These are phyloP conservation scores for Trichosanthes truncata DNA, from an alignment of 306 rosid species.

Conservation along the genomic window DNA sequence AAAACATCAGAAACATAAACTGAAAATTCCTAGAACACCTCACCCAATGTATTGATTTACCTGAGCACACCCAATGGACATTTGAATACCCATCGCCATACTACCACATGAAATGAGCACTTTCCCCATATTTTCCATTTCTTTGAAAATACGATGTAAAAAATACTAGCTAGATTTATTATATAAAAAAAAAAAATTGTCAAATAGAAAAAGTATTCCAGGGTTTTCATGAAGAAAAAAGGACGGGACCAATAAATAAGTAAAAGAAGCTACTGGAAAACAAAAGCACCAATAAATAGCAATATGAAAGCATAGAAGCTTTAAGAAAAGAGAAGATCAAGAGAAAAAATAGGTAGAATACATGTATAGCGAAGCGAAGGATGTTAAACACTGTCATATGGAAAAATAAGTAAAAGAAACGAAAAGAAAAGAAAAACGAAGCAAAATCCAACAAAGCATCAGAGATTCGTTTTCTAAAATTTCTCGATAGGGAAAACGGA, in stretches of 20 bases:
- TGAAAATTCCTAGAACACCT: neutral
- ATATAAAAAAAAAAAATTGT: neutral
- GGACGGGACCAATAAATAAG: too few relatives aligned
- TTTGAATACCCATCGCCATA: neutral
- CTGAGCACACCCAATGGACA: neutral
- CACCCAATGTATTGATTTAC: neutral
- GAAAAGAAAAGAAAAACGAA: neutral
- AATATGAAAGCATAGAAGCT: neutral
- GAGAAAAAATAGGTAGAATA: neutral
- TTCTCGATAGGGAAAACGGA: neutral
- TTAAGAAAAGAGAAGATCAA: neutral
- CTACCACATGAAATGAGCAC: neutral
- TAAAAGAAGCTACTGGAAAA: neutral
- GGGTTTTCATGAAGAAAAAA: neutral
- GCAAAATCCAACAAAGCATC: neutral
- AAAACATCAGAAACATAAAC: neutral
- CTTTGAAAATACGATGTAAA: neutral
- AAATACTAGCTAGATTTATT: neutral
- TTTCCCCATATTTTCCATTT: neutral
- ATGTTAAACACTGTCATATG: neutral
- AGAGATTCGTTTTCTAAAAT: neutral
- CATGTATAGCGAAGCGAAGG: neutral
- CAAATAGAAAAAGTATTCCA: neutral
- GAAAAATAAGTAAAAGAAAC: neutral
- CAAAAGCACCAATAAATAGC: neutral